Base-by-base conservation (phyloP, 805 yeast genomes). In the Grigorovia yakushimaensis region DNA sequence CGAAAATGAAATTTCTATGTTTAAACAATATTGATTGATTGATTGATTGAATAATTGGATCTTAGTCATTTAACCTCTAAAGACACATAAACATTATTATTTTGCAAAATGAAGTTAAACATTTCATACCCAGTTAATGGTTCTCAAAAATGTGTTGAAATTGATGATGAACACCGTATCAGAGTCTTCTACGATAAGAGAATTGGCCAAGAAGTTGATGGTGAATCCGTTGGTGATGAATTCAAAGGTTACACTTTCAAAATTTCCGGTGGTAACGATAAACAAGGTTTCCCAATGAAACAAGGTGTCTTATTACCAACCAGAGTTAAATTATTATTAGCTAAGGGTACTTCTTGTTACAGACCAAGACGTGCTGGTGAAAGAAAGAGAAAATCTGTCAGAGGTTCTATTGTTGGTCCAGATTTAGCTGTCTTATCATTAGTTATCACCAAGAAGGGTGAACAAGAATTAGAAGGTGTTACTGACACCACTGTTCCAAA, bases 221-320 rank as follows among this genome's bases (percentile, higher is more conserved):
- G 98, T 76, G 98, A 93, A 75, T 74, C 88, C 59, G 85, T 93
- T 67, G 95, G 95, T 70, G 98, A 93, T 69, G 98, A 94, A 79
- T 88, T 91, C 91, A 91, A 88, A 77, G 98, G 98, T 70, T 93
- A 93, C 88, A 74, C 88, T 72, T 89, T 93, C 86, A 94, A 84
- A 81, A 89, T 93, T 74, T 77, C 97, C 66, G 98, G 98, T 73
- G 98, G 98, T 84, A 93, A 93, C 85, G 98, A 93, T 81, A 93
- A 93, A 81, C 98, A 93, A 81, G 98, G 98, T 80, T 93, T 93
- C 96, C 98, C 98, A 78, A 93, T 94, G 98, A 93, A 89, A 78
- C 98, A 94, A 79, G 98, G 98, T 84, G 98, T 93, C 61, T 79
- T 93, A 82, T 93, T 88, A 81, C 98, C 98, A 77, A 88, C 94